Conservation (phyloP, 2,329 filamentous ascomycete genomes). For the Exophiala calicioides region DNA sequence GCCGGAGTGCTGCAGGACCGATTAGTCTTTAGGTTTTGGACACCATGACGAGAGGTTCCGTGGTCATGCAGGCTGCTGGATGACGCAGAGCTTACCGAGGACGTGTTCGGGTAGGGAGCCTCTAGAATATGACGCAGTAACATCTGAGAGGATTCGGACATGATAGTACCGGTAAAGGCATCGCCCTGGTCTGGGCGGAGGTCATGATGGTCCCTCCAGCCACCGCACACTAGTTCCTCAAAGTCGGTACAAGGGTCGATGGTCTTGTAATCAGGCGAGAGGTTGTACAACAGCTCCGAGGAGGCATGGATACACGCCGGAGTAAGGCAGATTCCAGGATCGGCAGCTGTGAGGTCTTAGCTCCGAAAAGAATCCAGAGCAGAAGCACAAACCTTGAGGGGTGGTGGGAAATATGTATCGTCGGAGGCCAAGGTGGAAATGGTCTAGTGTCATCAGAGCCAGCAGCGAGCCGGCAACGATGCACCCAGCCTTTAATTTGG, state of each 20-base stretch:
- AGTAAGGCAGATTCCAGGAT: slow-evolving; percentile 52
- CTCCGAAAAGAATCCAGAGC: no score
- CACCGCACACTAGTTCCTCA: slow-evolving; percentile 66
- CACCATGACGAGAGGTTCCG: no score
- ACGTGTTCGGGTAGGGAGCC: slow-evolving; percentile 49
- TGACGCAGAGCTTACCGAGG: slow-evolving; percentile 33
- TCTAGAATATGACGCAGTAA: slow-evolving; percentile 65
- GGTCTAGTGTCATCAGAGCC: no score
- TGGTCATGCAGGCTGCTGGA: no score
- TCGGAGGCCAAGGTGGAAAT: no score
- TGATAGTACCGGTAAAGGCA: slow-evolving; percentile 61
- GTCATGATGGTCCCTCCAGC: slow-evolving; percentile 65
- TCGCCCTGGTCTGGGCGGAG: slow-evolving; percentile 64
- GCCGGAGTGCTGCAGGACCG: slow-evolving; percentile 18
- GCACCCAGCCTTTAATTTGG: no score
- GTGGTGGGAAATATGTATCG: no score
- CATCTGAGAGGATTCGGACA: slow-evolving; percentile 61
- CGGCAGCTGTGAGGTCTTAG: background rate
- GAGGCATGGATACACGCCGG: slow-evolving; percentile 65
- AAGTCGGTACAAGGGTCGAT: slow-evolving; percentile 71
- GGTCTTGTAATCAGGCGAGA: slow-evolving; percentile 62
- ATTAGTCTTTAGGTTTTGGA: slow-evolving; percentile 35
- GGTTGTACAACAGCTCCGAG: slow-evolving; percentile 62
- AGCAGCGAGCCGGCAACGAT: no score
- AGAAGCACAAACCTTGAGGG: no score